These are phyloP conservation scores for Coemansia sp. DNA, from an alignment of 192 early-diverging fungal genomes.

Conservation along the genomic window DNA sequence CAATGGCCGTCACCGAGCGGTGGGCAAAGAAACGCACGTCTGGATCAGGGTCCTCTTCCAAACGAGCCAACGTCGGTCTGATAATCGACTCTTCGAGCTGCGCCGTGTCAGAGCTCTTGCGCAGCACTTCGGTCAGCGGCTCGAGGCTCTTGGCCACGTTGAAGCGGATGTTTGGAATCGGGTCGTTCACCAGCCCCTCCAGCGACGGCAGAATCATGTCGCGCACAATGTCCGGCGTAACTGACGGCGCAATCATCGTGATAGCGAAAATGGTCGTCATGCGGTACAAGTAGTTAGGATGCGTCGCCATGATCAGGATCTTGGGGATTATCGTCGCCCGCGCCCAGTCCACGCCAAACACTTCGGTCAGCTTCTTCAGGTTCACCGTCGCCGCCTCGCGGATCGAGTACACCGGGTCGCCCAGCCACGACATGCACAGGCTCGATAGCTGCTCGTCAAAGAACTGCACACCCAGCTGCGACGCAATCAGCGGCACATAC, in stretches of 20 bases:
- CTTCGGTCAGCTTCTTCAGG: constrained; percentile 91
- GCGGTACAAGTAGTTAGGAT: constrained; percentile 95
- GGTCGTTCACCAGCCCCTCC: constrained; percentile 79
- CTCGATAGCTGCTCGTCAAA: constrained; percentile 95
- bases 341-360: constrained; percentile 99
- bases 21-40: constrained; percentile 95
- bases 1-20: constrained; percentile 58
- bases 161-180: constrained; percentile 99
- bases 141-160: constrained; percentile 96
- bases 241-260: constrained; percentile 84
- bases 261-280: constrained; percentile 98
- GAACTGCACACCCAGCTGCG: constrained; percentile 92
- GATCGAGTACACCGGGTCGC: constrained; percentile 95
- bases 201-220: constrained; percentile 89
- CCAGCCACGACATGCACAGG: constrained; percentile 98
- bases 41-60: constrained; percentile 85
- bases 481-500: constrained; percentile 95
- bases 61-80: constrained; percentile 77
- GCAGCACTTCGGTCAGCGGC: constrained; percentile 76
- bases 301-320: constrained; percentile 82
- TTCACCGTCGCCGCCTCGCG: constrained; percentile 96
- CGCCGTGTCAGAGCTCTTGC: constrained; percentile 62
- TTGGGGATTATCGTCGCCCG: constrained; percentile 91
- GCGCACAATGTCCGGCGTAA: constrained; percentile 83
- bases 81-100: constrained; percentile 66